Conservation (phyloP, 2,329 filamentous ascomycete species). For the Cladosporium phlei region DNA sequence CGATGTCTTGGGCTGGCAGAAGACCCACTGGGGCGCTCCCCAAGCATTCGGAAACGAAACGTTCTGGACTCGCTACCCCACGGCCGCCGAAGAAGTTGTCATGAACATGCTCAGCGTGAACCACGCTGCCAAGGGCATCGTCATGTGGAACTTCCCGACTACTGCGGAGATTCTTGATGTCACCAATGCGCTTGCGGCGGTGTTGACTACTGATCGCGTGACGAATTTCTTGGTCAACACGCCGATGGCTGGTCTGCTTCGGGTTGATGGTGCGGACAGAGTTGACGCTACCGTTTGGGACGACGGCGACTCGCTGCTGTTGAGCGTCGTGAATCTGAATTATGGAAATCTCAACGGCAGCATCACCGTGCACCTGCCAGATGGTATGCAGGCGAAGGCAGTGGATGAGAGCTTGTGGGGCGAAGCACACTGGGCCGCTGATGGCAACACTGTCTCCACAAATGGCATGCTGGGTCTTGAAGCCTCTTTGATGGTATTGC, state of each 20-base stretch:
- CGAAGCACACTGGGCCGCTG: conserved; percentile 14
- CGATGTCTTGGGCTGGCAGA: conserved; percentile 36
- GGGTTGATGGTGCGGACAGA: conserved; percentile 21
- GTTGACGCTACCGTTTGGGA: conserved; percentile 43
- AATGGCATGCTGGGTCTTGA: background rate
- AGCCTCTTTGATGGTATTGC: conserved; percentile 3
- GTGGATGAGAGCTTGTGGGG: conserved; percentile 19
- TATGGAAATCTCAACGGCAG: conserved; percentile 21
- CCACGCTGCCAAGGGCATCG: conserved; percentile 46
- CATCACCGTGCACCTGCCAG: conserved; percentile 20
- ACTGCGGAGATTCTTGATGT: conserved; percentile 32
- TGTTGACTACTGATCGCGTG: conserved; percentile 33
- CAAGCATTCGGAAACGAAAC: conserved; percentile 46
- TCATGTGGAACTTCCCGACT: conserved; percentile 48
- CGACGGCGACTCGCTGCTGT: conserved; percentile 31
- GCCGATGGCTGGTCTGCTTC: conserved; percentile 20
- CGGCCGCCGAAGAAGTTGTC: conserved; percentile 39
- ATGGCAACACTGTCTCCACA: background rate
- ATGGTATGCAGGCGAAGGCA: background rate
- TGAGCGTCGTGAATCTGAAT: conserved; percentile 37
- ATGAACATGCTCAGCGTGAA: conserved; percentile 47
- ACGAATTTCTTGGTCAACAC: conserved; percentile 35
- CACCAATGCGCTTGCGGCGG: conserved; percentile 35
- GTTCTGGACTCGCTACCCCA: conserved; percentile 46
- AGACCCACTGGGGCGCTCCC: conserved; percentile 46